Base-by-base conservation (phyloP, 2,329 filamentous ascomycete species). In the Ascochyta rabiei region DNA sequence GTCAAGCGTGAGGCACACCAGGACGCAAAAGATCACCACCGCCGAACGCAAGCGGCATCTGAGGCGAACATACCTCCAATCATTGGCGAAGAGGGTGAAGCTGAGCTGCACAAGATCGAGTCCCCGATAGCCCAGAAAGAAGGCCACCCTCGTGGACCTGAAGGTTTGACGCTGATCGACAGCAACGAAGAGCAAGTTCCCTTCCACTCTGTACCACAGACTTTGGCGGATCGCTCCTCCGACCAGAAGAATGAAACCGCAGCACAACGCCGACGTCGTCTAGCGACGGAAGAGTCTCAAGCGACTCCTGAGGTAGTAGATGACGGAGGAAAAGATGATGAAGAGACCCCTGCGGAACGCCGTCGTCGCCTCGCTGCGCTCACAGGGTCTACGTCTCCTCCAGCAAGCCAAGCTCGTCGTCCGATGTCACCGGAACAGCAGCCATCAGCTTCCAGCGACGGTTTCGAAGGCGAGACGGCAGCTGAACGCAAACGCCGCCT, bases 401-500 rank as follows among this genome's bases (percentile, higher is more conserved):
- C 55, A 23, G 53, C 57, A 10, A 56, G 40, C 28, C 47, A 56
- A 13, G 56, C 35, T 15, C 67, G 56, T 33, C 60, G 62, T 28
- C 41, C 44, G 26, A 30, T 53, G 19, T 52, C 60, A 26, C 47
- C 56, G 1, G 47, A 42, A 16, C 33, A 61, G 15, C 62, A 63
- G 37, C 49, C 45, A 13, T 66, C 41, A 39, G 69, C 70, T 54
- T 80, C 82, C 1, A 53, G 48, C 4, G 35, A 38, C 15, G 57
- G 55, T 3, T 62, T 68, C 13, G 79, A 79, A 30, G 80, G 77
- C 30, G 90, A 93, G 75, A 92, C 89, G 0, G 87, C 89, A 0
- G 90, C 89, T 0, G 90, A 93, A 73, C 81, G 88, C 52, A 82
- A 89, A 35, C 81, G 90, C 48, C 84, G 90, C 64, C 86, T 91